phyloP scores from a whole-genome alignment of 2,329 filamentous ascomycete genomes.

The Aspergillus sp. region DNA sequence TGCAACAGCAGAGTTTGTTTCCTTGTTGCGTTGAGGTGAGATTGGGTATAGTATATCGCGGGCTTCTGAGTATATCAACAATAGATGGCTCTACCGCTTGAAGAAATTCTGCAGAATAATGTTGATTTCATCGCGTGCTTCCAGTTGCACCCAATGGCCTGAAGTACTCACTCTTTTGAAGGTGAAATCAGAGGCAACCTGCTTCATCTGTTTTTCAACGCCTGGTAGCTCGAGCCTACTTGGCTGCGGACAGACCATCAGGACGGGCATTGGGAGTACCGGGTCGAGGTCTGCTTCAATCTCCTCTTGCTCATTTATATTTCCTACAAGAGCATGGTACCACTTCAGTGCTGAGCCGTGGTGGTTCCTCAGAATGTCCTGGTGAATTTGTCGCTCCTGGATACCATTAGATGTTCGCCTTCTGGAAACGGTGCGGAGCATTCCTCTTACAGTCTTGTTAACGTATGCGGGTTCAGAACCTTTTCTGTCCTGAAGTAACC shows the following conservation, averaged over 20 bases:
- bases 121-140: conserved; percentile 25
- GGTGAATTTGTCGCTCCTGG: conserved; percentile 20
- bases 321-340: conserved; percentile 22
- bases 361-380: conserved; percentile 20
- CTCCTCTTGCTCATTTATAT: conserved; percentile 25
- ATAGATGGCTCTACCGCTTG: neutral
- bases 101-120: conserved; percentile 18
- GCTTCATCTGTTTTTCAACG: conserved; percentile 15
- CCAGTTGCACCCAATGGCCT: conserved; percentile 29
- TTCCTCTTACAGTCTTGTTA: conserved; percentile 17
- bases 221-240: conserved; percentile 13
- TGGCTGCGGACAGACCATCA: conserved; percentile 18
- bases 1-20: neutral
- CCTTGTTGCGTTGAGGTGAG: neutral
- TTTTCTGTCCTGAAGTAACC: conserved; percentile 19
- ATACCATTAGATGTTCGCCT: neutral
- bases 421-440: neutral
- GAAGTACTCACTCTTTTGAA: conserved; percentile 16
- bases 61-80: neutral
- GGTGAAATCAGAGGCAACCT: conserved; percentile 16
- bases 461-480: conserved; percentile 20
- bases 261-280: conserved; percentile 19
- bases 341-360: conserved; percentile 24
- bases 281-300: conserved; percentile 12
- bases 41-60: neutral